Base-by-base conservation (phyloP, 768 basidiomycete genomes). In the Flagelloscypha sp. region DNA sequence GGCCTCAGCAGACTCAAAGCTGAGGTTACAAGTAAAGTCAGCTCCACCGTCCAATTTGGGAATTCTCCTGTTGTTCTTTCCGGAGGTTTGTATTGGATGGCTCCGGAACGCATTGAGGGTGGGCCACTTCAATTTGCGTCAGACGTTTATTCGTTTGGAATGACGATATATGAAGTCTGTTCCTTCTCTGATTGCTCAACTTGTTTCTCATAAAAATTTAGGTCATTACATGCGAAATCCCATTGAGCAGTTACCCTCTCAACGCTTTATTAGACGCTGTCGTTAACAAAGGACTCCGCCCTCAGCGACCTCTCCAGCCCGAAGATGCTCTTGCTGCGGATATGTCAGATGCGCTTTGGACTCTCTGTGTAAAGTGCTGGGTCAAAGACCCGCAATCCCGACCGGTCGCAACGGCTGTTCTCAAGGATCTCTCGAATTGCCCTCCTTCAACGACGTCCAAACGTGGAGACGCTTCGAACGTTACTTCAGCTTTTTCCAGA, bases 141-240 rank as follows among this genome's bases (percentile, higher is more conserved):
- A 18, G 50, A 52, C 20, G 41, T 52, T 12, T 52, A 50, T 24
- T 41, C 50, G 7, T 46, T 52, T 41, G 48, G 41, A 13, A 49
- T 49, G 47, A 48, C 48, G 1, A 36, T 48, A 6, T 49, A 35
- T 36, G 46, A 49, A 45, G 48, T 50, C 18, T 16, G 24, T 25
- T 21, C 15, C 8, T 27, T 18, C 25, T 16, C 6, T 24, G 10
- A 9, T 17, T 16, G 9, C 21, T 5, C 12, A n/a, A 24, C 17
- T 12, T 2, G 13, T 5, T 3, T 11, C n/a, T n/a, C n/a, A n/a
- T n/a, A n/a, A n/a, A n/a, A n/a, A n/a, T n/a, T 7, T 23, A 50
- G 47, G 25, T 46, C 3, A 46, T 43, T 30, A 42, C 49, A 1
- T 40, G 39, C 5, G 48, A 50, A 17, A 49, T 38, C 9, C 49